These are phyloP conservation scores for Naematelia aurantialba DNA, from an alignment of 768 basidiomycete species.

Conservation along the genomic window DNA sequence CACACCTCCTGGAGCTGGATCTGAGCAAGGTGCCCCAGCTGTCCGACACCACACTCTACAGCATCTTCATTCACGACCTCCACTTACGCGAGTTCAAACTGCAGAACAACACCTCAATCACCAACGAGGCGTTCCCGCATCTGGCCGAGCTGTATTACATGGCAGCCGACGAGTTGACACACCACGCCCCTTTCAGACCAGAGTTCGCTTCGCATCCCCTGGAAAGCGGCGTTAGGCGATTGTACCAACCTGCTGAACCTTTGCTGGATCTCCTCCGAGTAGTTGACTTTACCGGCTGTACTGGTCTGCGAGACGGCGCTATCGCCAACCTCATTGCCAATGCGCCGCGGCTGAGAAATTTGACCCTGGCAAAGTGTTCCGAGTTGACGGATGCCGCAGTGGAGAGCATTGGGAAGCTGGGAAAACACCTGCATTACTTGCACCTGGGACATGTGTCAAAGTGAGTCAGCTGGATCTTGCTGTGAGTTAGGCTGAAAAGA, in stretches of 20 bases:
- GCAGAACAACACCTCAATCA: constrained; percentile 70
- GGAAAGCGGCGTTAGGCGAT: neutral
- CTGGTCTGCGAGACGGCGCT: constrained; percentile 72
- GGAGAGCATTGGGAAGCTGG: constrained; percentile 76
- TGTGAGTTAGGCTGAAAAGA: neutral
- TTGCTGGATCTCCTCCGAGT: constrained; percentile 81
- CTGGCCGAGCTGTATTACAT: constrained; percentile 52
- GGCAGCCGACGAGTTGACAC: constrained; percentile 12
- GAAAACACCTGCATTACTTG: constrained; percentile 88
- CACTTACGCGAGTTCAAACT: constrained; percentile 90
- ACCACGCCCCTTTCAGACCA: neutral
- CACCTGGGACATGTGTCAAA: constrained; percentile 80
- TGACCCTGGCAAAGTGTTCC: constrained; percentile 80
- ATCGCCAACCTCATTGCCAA: constrained; percentile 76
- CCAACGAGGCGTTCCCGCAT: constrained; percentile 80
- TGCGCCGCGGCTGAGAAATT: constrained; percentile 76
- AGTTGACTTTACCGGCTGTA: constrained; percentile 86
- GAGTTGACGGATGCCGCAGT: constrained; percentile 76
- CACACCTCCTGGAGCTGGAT: constrained; percentile 88
- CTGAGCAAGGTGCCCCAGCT: constrained; percentile 76
- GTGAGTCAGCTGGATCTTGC: constrained; percentile 44
- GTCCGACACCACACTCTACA: constrained; percentile 71
- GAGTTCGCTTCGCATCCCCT: neutral
- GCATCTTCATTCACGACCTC: constrained; percentile 73
- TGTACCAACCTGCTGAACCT: constrained; percentile 13